Base-by-base conservation (phyloP, 140 eudicot species). In the Ambrosia hybrid region DNA sequence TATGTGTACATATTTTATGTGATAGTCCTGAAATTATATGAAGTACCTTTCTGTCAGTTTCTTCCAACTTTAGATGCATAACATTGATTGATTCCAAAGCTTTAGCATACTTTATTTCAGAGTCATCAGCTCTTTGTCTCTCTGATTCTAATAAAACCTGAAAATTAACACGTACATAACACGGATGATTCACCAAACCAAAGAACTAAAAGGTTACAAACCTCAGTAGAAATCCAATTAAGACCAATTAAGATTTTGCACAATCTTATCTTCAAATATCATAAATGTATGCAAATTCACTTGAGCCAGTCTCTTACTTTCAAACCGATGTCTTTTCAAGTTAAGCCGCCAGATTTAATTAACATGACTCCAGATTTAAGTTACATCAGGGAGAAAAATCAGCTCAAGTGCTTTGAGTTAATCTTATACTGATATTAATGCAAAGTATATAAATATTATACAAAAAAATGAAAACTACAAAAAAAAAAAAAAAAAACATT, bases 121-220 rank as follows among this genome's bases (percentile, higher is more conserved):
- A 74, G 56, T 84, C 89, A 79, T 86, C 85, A 65, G 97, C 93
- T 58, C 94, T 77, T 80, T 84, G 81, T 76, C 69, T 88, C 81
- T 91, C 96, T 45, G 88, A 80, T 51, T 82, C 76, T 75, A 91
- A 67, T 51, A 72, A 74, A 38, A 30, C 88, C 98, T 92, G 77
- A 73, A 65, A 69, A 52, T 69, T 41, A 49, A 70, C 70, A 76
- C 60, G 75, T 69, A 53, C 51, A 51, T 38, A 75, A 65, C 67
- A 75, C 16, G 38, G 49, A 1, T 55, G 33, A 68, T 51, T 14
- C 45, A 45, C 51, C 53, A 2, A 48, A 8, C 53, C 9, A 7
- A 48, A 21, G 30, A 21, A 21, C 30, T 21, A 21, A 21, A 21
- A 21, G 30, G 30, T 21, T 21, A 21, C 30, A 21, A 21, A 21